Evolutionary conservation across 2,329 filamentous ascomycete species (phyloP), one percentile per base, ranked within the genome.

Genomic region (Pyrenophora teres): DNA sequence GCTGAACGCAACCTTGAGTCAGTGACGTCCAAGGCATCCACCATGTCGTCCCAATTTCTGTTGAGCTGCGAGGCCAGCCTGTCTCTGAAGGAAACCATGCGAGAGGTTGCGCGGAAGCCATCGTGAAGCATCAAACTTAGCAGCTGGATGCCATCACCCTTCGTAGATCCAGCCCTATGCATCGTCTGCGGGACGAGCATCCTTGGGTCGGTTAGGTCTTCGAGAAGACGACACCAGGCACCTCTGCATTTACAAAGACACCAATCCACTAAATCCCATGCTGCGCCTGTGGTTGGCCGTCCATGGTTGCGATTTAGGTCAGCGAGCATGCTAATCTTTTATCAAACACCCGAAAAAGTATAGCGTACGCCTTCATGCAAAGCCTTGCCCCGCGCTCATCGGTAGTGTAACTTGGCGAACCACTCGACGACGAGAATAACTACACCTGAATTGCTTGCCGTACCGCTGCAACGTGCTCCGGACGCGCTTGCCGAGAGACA

Each of bases 401-500:
- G 39, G 43, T 56, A 36, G 59, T 67, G 63, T 50, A 60, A 63
- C 62, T 57, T 56, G 46, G 54, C 57, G 57, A 65, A 55, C 69
- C 70, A 71, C 57, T 69, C 30, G 46, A 62, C 46, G 54, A 62
- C 62, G 53, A 68, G 66, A 70, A 72, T 70, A 70, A 68, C 67
- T 59, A 56, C 54, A 55, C 45, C 52, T 56, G 53, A 44, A 61
- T 63, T 57, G 63, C 64, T 60, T 67, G 56, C 58, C 52, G 57
- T 62, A 58, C 48, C 46, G 46, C 39, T 59, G 57, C 57, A 50
- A 60, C 55, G 55, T 64, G 57, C 63, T 46, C 56, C 63, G 60
- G 61, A 64, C 60, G 58, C 53, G 54, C 55, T 59, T 52, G 63
- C 63, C 63, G 61, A 54, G 56, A 59, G 57, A 47, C 50, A 51